phyloP scores from a whole-genome alignment of 129 eudicot genomes.

The Escallonia rubra region DNA sequence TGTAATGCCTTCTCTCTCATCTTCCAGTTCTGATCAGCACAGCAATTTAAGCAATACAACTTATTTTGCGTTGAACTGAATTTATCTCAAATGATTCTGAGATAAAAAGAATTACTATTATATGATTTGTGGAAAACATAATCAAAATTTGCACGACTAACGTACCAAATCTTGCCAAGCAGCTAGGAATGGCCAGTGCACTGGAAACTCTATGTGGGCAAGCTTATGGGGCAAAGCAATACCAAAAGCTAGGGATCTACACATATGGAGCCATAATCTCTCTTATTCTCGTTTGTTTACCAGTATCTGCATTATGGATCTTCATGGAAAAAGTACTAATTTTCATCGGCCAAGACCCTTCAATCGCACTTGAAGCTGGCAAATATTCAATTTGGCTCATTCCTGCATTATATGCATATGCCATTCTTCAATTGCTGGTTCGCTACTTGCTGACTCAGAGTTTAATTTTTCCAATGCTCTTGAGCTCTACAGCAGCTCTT shows the following conservation, averaged over 20 bases:
- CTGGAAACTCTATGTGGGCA: slow-evolving; percentile 40
- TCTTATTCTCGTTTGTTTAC: slow-evolving; percentile 26
- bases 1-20: slow-evolving; percentile 1
- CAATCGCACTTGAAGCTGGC: slow-evolving; percentile 25
- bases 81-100: too few relatives aligned
- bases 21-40: too few relatives aligned
- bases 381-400: slow-evolving; percentile 28
- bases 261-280: slow-evolving; percentile 22
- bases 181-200: slow-evolving; percentile 36
- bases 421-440: slow-evolving; percentile 38
- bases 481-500: slow-evolving; percentile 33
- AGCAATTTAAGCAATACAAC: too few relatives aligned
- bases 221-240: slow-evolving; percentile 39
- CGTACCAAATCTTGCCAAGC: neutral
- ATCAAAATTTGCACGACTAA: too few relatives aligned
- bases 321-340: slow-evolving; percentile 22
- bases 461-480: slow-evolving; percentile 43
- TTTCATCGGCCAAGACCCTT: slow-evolving; percentile 30
- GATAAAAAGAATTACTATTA: too few relatives aligned
- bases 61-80: too few relatives aligned
- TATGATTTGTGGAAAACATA: too few relatives aligned
- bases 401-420: slow-evolving; percentile 33
- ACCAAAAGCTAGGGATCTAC: slow-evolving; percentile 19
- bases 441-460: slow-evolving; percentile 56
- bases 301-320: slow-evolving; percentile 27